Conservation (phyloP, 208 protist species). For the Trichomonas tenax region DNA sequence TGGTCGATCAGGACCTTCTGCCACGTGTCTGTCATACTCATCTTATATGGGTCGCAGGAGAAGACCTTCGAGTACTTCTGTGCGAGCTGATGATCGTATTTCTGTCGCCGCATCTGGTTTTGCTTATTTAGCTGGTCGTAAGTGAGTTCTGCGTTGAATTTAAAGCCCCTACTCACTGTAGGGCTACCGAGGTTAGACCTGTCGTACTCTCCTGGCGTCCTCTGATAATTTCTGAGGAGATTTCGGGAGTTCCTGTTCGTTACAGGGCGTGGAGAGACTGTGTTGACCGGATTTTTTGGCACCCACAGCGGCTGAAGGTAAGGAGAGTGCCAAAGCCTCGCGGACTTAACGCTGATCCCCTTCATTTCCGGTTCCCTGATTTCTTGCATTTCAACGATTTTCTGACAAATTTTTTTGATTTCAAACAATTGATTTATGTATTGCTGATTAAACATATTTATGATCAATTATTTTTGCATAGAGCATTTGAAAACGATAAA, state of each 20-base stretch:
- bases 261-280: not conserved
- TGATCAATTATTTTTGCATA: too few relatives aligned
- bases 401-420: too few relatives aligned
- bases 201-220: not conserved
- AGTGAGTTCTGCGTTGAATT: not conserved
- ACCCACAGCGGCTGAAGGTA: not conserved
- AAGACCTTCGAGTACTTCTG: not conserved
- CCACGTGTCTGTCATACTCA: not conserved
- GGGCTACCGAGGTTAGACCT: not conserved
- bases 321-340: not conserved
- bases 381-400: too few relatives aligned
- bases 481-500: too few relatives aligned
- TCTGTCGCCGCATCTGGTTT: not conserved
- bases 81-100: not conserved
- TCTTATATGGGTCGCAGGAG: not conserved
- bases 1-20: not conserved
- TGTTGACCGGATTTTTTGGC: not conserved
- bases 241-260: not conserved
- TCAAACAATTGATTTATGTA: too few relatives aligned
- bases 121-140: not conserved
- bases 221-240: not conserved
- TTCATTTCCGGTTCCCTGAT: too few relatives aligned
- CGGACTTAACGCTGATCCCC: not conserved
- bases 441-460: too few relatives aligned
- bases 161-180: not conserved